phyloP scores from a whole-genome alignment of 169 alveolate genomes.

The Theileria luwenshuni region DNA sequence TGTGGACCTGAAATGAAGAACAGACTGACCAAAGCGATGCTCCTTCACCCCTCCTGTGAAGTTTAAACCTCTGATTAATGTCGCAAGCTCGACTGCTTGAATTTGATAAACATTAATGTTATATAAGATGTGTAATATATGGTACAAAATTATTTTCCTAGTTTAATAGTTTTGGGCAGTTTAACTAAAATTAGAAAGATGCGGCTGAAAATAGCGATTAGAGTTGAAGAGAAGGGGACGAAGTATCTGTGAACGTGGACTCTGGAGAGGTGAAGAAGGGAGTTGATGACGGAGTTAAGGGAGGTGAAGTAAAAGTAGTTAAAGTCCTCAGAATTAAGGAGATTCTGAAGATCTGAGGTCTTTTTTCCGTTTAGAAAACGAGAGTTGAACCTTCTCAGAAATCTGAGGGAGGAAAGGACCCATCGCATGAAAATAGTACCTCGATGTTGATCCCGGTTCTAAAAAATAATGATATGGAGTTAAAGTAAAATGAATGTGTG shows the following conservation, averaged over 20 bases:
- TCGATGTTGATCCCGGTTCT: slow-evolving; percentile 53
- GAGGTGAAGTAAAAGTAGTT: slow-evolving; percentile 24
- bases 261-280: slow-evolving; percentile 34
- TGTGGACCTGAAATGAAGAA: slow-evolving; percentile 61
- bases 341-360: neutral
- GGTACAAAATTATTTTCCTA: too few species aligned
- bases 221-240: slow-evolving; percentile 45
- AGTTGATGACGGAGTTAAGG: slow-evolving; percentile 19
- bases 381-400: slow-evolving; percentile 25
- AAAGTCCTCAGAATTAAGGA: slow-evolving; percentile 10
- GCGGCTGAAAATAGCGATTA: slow-evolving; percentile 29
- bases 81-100: too few species aligned
- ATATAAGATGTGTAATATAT: too few species aligned
- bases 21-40: slow-evolving; percentile 51
- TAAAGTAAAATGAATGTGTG: neutral
- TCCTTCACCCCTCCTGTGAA: slow-evolving; percentile 47
- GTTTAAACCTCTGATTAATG: too few species aligned
- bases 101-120: too few species aligned
- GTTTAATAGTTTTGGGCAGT: too few species aligned
- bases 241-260: slow-evolving; percentile 50
- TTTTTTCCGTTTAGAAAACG: neutral
- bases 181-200: neutral
- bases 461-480: neutral
- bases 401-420: slow-evolving; percentile 21
- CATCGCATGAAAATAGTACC: slow-evolving; percentile 30